Percentiles rank a stretch among this genome's conserved stretches.
phyloP scores from a whole-genome alignment of 176 grass and related monocot species.

The Raddia guianensis region DNA sequence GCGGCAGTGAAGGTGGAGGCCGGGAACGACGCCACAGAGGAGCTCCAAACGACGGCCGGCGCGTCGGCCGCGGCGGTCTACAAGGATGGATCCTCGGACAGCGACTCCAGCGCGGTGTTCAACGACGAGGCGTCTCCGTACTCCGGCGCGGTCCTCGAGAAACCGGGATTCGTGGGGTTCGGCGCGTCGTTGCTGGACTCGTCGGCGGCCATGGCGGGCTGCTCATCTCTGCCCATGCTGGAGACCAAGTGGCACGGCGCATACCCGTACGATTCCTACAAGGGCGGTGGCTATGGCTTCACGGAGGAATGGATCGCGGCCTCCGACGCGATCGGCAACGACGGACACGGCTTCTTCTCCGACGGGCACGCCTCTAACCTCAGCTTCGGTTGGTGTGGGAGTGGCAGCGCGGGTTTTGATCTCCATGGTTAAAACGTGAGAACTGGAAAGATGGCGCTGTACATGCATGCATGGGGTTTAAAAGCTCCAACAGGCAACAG shows the following conservation, averaged over 20 bases:
- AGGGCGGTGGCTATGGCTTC: slow-evolving; percentile 35
- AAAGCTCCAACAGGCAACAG: not conserved
- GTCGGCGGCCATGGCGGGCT: slow-evolving; percentile 16
- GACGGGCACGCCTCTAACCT: slow-evolving; percentile 47
- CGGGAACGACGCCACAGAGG: slow-evolving; percentile 34
- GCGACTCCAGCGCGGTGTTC: slow-evolving; percentile 76
- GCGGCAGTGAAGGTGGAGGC: slow-evolving; percentile 26
- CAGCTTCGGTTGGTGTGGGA: slow-evolving; percentile 51
- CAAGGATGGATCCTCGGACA: slow-evolving; percentile 83
- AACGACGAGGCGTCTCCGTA: slow-evolving; percentile 62
- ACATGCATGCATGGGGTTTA: slow-evolving; percentile 7
- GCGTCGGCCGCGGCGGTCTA: slow-evolving; percentile 21
- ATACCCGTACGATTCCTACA: slow-evolving; percentile 40
- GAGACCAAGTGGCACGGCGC: slow-evolving; percentile 42
- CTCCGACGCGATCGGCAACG: slow-evolving; percentile 37
- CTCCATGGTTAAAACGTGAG: slow-evolving; percentile 31
- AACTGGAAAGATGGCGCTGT: slow-evolving; percentile 1
- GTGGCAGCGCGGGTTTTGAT: slow-evolving; percentile 35
- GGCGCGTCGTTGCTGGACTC: slow-evolving; percentile 33
- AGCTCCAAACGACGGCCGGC: not conserved
- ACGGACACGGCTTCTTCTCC: slow-evolving; percentile 43
- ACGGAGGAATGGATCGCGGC: slow-evolving; percentile 47
- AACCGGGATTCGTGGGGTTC: slow-evolving; percentile 36
- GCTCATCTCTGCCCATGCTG: slow-evolving; percentile 34
- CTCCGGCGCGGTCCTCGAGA: slow-evolving; percentile 42